Base-by-base conservation (phyloP, 23 red algal genomes). In the Agarophyton chilense region DNA sequence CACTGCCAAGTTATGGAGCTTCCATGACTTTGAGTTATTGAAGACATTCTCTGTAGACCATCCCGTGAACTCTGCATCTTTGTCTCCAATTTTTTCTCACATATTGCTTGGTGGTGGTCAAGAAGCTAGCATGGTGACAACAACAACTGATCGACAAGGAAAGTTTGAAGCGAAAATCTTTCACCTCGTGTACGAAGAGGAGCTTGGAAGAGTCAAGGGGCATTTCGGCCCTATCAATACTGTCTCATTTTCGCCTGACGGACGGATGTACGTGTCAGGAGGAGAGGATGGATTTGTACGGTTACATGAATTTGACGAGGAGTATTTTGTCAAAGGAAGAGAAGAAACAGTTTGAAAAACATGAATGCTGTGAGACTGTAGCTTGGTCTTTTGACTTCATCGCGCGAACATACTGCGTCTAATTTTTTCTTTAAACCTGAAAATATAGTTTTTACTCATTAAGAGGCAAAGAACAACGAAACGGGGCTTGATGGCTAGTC, bases 161-260 rank as follows among this genome's bases (percentile, higher is more conserved):
- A 94, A 93, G 36, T 99, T 99, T 57, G 93, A 93, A 65, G 93
- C 88, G 44, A 96, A 80, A 18, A 44, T 99, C 54, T 95, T 95
- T 65, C 97, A 99, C 56, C 66, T 94, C 7, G 84, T 93, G 2
- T 95, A 99, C 56, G 93, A 95, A 78, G 83, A 92, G 35, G 93
- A 96, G 65, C 71, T 99, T 11, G 93, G 93, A 35, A 71, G 88
- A 32, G 90, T 99, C 40, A 80, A 92, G 49, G 97, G 97, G 35
- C 97, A 99, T 58, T 99, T 99, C 78, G 97, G 97, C 55, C 97
- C 97, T 16, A 99, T 99, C 79, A 99, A 99, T 63, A 92, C 87
- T 14, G 87, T 99, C 7, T 81, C 97, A 17, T 99, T 96, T 55
- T 90, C 93, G 21, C 97, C 93, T 2, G 86, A 99, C 56, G 97